Base-by-base conservation (phyloP, 1,284 basidiomycete genomes). In the Tranzscheliella williamsii region DNA sequence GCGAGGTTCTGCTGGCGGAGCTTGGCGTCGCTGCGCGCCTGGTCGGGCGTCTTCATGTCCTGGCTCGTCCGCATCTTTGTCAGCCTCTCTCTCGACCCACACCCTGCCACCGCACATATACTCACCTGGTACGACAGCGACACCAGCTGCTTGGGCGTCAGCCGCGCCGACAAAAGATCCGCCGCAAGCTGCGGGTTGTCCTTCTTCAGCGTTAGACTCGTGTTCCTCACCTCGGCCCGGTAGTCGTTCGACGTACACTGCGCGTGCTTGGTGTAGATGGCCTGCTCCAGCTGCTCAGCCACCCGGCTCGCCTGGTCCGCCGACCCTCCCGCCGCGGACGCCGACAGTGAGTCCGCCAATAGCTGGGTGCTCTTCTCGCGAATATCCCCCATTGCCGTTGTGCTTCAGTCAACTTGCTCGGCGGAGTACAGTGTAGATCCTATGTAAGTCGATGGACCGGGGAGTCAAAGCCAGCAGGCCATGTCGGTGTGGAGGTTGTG, bases 351-450 rank as follows among this genome's bases (percentile, higher is more conserved):
- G 20, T 62, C 52, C 21, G 32, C 38, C 21, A 62, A 52, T 16
- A 62, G 55, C 23, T 47, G 42, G 29, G 33, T 35, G 35, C 58
- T 62, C 35, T 42, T 62, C 5, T 45, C 24, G 13, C 58, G 45
- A 17, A 62, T 55, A 20, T 62, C 58, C 37, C 52, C 41, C 58
- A 62, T 62, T n/a, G n/a, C n/a, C n/a, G n/a, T n/a, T n/a, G n/a
- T n/a, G n/a, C n/a, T n/a, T n/a, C n/a, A n/a, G n/a, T n/a, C n/a
- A n/a, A n/a, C n/a, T n/a, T n/a, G n/a, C n/a, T n/a, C n/a, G n/a
- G n/a, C n/a, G n/a, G n/a, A n/a, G n/a, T n/a, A n/a, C n/a, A n/a
- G n/a, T n/a, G n/a, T n/a, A n/a, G n/a, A n/a, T n/a, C n/a, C n/a
- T n/a, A n/a, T n/a, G n/a, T n/a, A n/a, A n/a, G n/a, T n/a, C n/a